Conservation (phyloP, 2,329 filamentous ascomycete species). For the Nothophaeocryptopus gaeumannii region DNA sequence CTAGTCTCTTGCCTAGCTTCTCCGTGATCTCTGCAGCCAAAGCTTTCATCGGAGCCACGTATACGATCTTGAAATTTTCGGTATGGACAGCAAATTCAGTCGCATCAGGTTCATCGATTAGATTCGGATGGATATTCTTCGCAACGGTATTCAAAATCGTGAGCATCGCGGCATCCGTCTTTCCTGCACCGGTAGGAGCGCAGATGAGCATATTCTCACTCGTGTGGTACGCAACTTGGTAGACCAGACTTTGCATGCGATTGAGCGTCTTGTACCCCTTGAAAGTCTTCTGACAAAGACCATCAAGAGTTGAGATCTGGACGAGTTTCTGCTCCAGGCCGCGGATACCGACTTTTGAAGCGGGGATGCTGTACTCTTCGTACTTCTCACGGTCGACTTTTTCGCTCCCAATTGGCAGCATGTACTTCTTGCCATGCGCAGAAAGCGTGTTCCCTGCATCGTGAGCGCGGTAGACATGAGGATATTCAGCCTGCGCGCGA, state of each 20-base stretch:
- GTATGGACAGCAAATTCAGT: constrained; percentile 77
- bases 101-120: constrained; percentile 68
- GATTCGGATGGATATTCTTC: constrained; percentile 78
- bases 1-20: constrained; percentile 85
- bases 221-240: constrained; percentile 90
- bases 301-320: constrained; percentile 78
- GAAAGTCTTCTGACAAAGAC: constrained; percentile 86
- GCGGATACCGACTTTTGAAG: constrained; percentile 71
- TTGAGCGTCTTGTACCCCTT: constrained; percentile 91
- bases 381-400: constrained; percentile 71
- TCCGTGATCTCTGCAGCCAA: constrained; percentile 93
- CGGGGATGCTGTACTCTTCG: constrained; percentile 85
- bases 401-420: constrained; percentile 71
- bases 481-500: constrained; percentile 72
- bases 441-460: constrained; percentile 83
- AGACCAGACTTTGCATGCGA: constrained; percentile 96
- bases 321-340: constrained; percentile 72
- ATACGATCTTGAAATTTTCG: constrained; percentile 96
- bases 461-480: constrained; percentile 86
- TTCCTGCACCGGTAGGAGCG: constrained; percentile 89
- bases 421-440: constrained; percentile 75
- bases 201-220: constrained; percentile 99
- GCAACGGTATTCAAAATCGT: constrained; percentile 88
- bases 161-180: constrained; percentile 97
- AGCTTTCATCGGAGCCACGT: constrained; percentile 98